phyloP scores from a whole-genome alignment of 306 rosid species.

The Castanea crenata region DNA sequence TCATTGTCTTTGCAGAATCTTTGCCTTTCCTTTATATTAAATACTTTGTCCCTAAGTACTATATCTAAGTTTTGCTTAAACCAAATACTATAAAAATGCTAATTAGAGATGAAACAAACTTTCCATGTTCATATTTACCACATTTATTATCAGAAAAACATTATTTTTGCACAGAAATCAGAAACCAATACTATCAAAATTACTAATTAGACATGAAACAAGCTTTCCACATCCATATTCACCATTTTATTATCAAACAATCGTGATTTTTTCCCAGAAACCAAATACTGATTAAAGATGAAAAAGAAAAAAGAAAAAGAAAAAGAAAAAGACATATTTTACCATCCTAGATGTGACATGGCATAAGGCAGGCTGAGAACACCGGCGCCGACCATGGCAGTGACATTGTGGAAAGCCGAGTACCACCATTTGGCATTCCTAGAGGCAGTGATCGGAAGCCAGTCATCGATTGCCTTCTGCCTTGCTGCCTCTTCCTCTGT shows the following conservation, averaged over 20 bases:
- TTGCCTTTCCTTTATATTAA: too few species aligned
- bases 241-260: too few species aligned
- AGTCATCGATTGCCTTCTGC: slow-evolving; percentile 43
- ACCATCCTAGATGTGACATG: slow-evolving; percentile 84
- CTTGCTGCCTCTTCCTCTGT: background rate
- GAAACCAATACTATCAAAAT: background rate
- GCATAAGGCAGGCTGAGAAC: slow-evolving; percentile 90
- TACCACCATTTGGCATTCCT: slow-evolving; percentile 95
- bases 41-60: too few species aligned
- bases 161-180: background rate
- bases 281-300: background rate
- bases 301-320: background rate
- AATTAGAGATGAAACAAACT: too few species aligned
- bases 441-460: slow-evolving; percentile 87
- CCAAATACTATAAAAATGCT: too few species aligned
- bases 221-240: too few species aligned
- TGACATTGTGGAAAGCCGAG: slow-evolving; percentile 85
- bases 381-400: slow-evolving; percentile 97
- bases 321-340: background rate
- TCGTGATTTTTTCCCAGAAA: too few species aligned
- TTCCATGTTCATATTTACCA: background rate
- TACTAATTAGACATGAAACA: too few species aligned
- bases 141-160: background rate
- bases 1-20: too few species aligned
- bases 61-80: too few species aligned